Percentiles rank a stretch among this genome's conserved stretches.
phyloP scores from a whole-genome alignment of 2,329 filamentous ascomycete genomes.

The Ophiostoma sp. region DNA sequence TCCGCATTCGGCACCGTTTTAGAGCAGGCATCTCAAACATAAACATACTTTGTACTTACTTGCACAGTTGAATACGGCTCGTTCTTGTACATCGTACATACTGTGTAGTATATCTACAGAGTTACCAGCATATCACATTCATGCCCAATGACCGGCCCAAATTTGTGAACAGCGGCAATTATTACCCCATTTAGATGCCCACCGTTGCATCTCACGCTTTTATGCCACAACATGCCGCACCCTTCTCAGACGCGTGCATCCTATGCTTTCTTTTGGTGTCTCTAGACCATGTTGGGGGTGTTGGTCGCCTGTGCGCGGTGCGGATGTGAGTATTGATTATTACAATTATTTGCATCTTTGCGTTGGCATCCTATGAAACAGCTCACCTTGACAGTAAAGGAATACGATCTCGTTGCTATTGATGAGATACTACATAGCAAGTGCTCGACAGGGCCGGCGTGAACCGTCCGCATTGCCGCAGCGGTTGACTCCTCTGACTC shows the following conservation, averaged over 20 bases:
- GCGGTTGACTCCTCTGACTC: neutral
- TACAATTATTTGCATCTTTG: neutral
- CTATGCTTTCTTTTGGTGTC: constrained; percentile 10
- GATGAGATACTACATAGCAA: too few relatives aligned
- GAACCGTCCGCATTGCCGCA: neutral
- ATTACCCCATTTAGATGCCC: neutral
- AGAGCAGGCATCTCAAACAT: neutral
- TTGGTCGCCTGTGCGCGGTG: neutral
- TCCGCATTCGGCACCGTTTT: neutral
- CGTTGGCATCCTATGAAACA: neutral
- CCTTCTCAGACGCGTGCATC: neutral
- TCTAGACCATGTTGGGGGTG: neutral
- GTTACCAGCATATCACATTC: constrained; percentile 11
- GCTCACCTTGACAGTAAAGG: neutral
- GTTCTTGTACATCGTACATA: too few relatives aligned
- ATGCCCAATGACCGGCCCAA: neutral
- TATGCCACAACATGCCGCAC: neutral
- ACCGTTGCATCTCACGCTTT: constrained; percentile 6
- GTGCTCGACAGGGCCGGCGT: neutral
- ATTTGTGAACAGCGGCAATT: constrained; percentile 5
- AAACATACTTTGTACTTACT: neutral
- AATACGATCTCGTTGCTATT: too few relatives aligned
- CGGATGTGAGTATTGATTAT: too few relatives aligned
- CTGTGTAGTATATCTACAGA: neutral
- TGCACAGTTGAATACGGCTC: neutral